phyloP scores from a whole-genome alignment of 2,329 filamentous ascomycete genomes.

The Diaporthe amygdali region DNA sequence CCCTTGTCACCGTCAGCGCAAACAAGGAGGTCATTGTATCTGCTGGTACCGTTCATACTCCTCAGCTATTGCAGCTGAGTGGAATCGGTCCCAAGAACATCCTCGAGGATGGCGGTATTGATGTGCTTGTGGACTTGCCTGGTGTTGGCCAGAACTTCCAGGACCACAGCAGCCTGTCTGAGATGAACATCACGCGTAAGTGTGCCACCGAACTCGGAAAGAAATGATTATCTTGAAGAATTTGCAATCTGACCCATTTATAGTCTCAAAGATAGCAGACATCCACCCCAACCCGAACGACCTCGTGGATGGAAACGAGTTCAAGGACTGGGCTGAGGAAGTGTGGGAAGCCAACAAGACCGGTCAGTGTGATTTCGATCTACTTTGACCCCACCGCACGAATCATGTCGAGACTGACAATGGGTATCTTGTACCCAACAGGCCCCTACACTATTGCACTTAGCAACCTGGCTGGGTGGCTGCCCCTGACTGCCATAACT shows the following conservation, averaged over 20 bases:
- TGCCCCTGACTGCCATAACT: constrained; percentile 41
- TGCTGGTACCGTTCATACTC: constrained; percentile 46
- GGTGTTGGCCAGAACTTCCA: constrained; percentile 56
- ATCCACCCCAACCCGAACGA: constrained; percentile 35
- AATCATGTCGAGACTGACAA: constrained; percentile 3
- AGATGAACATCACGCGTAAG: constrained; percentile 34
- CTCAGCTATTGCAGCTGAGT: constrained; percentile 41
- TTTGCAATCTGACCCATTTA: neutral
- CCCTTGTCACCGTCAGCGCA: constrained; percentile 30
- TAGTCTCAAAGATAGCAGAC: neutral
- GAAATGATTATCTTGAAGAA: neutral
- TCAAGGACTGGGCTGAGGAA: constrained; percentile 33
- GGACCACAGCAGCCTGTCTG: constrained; percentile 45
- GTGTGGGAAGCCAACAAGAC: constrained; percentile 35
- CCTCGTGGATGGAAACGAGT: constrained; percentile 32
- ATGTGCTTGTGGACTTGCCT: constrained; percentile 46
- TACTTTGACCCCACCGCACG: neutral
- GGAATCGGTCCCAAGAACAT: constrained; percentile 46
- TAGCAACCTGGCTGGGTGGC: constrained; percentile 41
- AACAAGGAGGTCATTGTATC: constrained; percentile 49
- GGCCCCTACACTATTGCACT: constrained; percentile 40
- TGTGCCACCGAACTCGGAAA: neutral
- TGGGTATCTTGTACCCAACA: neutral
- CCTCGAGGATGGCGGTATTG: constrained; percentile 48
- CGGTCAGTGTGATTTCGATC: constrained; percentile 21